Evolutionary conservation across 495 filamentous ascomycete species (phyloP).

Genomic region (Trichoderma virens): DNA sequence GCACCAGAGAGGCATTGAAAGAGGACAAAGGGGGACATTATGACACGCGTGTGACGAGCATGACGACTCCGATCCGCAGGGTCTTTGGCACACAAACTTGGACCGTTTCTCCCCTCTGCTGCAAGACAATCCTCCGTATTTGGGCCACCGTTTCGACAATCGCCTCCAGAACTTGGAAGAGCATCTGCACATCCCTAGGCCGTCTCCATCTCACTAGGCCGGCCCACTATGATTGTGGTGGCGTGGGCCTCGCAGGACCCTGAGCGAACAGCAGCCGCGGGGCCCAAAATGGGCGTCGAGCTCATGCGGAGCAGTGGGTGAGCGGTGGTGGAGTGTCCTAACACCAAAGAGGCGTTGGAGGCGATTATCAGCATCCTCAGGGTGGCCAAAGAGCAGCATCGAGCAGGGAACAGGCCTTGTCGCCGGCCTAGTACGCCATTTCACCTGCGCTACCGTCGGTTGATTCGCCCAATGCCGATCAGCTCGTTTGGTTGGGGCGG

Average conservation of each 20-base stretch:
- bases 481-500: background rate
- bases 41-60: slow-evolving; percentile 2
- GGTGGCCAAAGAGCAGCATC: slow-evolving; percentile 1
- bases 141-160: background rate
- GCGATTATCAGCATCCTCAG: background rate
- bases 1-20: background rate
- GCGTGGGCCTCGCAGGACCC: background rate
- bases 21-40: background rate
- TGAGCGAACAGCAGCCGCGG: background rate
- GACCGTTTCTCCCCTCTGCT: background rate
- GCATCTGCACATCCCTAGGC: background rate
- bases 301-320: background rate
- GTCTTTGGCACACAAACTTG: background rate
- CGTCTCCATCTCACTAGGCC: background rate
- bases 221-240: background rate
- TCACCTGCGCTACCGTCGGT: slow-evolving; percentile 6
- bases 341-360: background rate
- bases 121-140: background rate
- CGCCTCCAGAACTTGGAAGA: background rate
- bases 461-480: slow-evolving; percentile 4
- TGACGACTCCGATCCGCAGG: background rate
- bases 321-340: background rate
- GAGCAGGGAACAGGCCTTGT: slow-evolving; percentile 8
- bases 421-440: background rate
- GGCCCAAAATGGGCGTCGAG: background rate